phyloP scores from a whole-genome alignment of 225 moss, liverwort and hornwort species.

The Polytrichum commune region DNA sequence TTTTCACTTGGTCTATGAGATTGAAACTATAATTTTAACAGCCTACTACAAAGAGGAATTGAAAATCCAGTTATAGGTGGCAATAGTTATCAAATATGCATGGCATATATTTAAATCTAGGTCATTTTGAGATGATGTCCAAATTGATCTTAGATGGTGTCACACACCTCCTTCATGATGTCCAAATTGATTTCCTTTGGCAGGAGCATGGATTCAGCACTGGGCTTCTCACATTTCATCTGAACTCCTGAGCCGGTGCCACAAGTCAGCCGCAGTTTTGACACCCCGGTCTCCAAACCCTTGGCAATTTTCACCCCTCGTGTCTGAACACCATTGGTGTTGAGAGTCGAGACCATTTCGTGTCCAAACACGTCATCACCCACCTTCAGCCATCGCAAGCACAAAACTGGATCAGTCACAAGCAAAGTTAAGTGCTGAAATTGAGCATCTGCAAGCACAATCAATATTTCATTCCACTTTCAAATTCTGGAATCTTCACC shows the following conservation, averaged over 20 bases:
- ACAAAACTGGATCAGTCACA: neutral
- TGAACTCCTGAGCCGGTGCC: constrained; percentile 55
- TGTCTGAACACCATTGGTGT: constrained; percentile 82
- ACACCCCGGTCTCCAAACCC: constrained; percentile 66
- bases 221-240: constrained; percentile 79
- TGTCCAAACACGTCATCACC: constrained; percentile 75
- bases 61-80: too few species aligned
- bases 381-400: constrained; percentile 33
- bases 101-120: too few species aligned
- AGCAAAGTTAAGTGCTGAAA: neutral
- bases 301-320: constrained; percentile 73
- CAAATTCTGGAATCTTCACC: too few species aligned
- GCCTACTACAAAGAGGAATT: too few species aligned
- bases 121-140: neutral
- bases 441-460: neutral
- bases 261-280: constrained; percentile 61
- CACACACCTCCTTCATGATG: constrained; percentile 74
- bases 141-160: neutral
- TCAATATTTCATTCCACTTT: neutral
- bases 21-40: too few species aligned
- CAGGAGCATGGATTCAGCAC: constrained; percentile 56
- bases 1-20: too few species aligned
- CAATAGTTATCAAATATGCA: too few species aligned
- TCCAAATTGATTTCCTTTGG: constrained; percentile 65
- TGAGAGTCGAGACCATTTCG: constrained; percentile 65